Base-by-base conservation (phyloP, 257 asterid genomes). In the Primulina eburnea region DNA sequence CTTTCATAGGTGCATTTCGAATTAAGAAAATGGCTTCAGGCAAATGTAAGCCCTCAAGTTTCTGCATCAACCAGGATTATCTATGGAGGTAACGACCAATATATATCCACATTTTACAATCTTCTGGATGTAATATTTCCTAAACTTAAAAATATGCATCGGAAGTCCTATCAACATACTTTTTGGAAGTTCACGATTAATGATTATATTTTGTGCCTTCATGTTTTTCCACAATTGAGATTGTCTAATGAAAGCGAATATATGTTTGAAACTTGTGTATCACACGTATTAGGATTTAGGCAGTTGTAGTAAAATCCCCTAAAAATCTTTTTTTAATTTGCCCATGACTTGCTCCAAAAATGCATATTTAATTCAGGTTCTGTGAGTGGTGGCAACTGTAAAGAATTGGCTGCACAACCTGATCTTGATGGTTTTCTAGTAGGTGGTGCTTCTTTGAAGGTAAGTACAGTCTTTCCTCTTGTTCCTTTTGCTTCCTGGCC, bases 51-150 rank as follows among this genome's bases (percentile, higher is more conserved):
- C 63, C 75, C 96, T 64, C 79, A 87, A 32, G 96, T 89, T 56
- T 92, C 99, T 84, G 85, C 86, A 5, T 83, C 96, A 37, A 90
- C 96, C 73, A 85, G 99, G 90, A 93, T 93, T 69, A 93, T 93
- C 74, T 93, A 93, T 67, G 99, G 99, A 85, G 99, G 98, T 93
- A 78, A 30, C 14, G 62, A 47, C 17, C 26, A 68, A 24, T 24
- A 35, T 57, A 38, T 62, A 12, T 75, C 59, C 17, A 34, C 24
- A 60, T 65, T 73, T 50, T 14, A 29, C 68, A 61, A 21, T 47
- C 4, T 38, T 33, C 52, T 55, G 56, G 16, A 24, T 24, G 26
- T 24, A 24, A 24, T 24, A 24, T 24, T 24, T 24, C 26, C 26
- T 24, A 75, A 57, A 34, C 60, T 26, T 57, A 33, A 26, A 6